phyloP scores from a whole-genome alignment of 2,329 filamentous ascomycete genomes.

The Erysiphe pisi region DNA sequence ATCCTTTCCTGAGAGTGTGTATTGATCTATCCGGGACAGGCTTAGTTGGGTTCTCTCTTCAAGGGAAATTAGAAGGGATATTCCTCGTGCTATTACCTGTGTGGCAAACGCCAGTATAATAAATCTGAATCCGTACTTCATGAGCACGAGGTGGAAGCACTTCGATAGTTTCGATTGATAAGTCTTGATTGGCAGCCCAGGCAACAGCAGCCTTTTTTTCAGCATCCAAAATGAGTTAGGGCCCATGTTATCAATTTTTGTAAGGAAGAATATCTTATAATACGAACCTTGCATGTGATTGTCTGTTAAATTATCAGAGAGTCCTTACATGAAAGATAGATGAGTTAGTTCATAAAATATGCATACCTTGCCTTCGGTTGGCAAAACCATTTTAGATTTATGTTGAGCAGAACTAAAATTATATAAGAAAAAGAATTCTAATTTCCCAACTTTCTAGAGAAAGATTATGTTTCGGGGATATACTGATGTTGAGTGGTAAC shows the following conservation, averaged over 20 bases:
- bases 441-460: background rate
- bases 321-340: constrained; percentile 9
- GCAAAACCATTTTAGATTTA: constrained; percentile 24
- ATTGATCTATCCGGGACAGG: constrained; percentile 54
- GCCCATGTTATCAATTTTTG: background rate
- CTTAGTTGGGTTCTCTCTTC: constrained; percentile 28
- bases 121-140: constrained; percentile 93
- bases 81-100: constrained; percentile 52
- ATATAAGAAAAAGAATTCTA: background rate
- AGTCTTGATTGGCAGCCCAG: constrained; percentile 88
- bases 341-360: too few species aligned
- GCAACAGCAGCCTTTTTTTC: constrained; percentile 67
- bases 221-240: constrained; percentile 28
- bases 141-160: constrained; percentile 78
- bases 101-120: constrained; percentile 98
- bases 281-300: constrained; percentile 37
- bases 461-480: too few species aligned
- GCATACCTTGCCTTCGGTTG: constrained; percentile 30
- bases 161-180: constrained; percentile 84
- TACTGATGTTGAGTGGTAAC: too few species aligned
- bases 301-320: constrained; percentile 32
- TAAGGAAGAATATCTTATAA: too few species aligned
- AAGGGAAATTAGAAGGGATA: constrained; percentile 3
- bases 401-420: background rate
- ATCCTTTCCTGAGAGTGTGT: constrained; percentile 91